Evolutionary conservation across 2,329 filamentous ascomycete genomes (phyloP), one percentile per base, ranked within the genome.

Genomic region (Penicillium digitatum): DNA sequence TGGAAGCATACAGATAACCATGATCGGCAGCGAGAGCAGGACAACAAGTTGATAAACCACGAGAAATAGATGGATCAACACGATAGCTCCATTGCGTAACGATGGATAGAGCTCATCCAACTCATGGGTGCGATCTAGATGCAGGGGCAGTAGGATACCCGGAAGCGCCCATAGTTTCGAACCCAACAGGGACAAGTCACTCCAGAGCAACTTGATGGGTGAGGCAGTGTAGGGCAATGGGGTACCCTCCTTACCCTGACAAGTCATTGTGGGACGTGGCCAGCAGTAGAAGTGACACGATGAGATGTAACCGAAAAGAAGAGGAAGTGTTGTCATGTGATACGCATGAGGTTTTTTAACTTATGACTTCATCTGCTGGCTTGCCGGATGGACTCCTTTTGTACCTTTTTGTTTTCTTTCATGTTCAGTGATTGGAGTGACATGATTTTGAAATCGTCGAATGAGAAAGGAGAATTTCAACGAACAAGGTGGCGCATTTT

Each of bases 21-120:
- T 58, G 18, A 82, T 67, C 0, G 86, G 82, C 2, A 90, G 65
- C 0, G 78, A 78, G 0, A 87, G 14, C 9, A 90, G 66, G 66
- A 89, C 88, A 0, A 65, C 63, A 0, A 82, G 60, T 71, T 90
- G 87, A n/a, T 82, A 66, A 11, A 86, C 50, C 29, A 80, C 66
- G 3, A 90, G 77, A 38, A 88, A 50, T 3, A 76, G 31, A 62
- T 91, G 88, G 6, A 87, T 65, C 16, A 71, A 64, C 22, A 89
- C 69, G 54, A 79, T 81, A 61, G 78, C 79, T 0, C 84, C 32
- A 60, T 90, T 90, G 40, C 72, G 68, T 14, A 64, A 55, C 0
- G 81, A 86, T 1, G 79, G 79, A 56, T 85, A 81, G 18, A 90
- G 74, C 73, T 92, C 88, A 62, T 86, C 84, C 44, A 88, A 77